Base-by-base conservation (phyloP, 2,329 filamentous ascomycete species). In the Rhynchosporium graminicola region DNA sequence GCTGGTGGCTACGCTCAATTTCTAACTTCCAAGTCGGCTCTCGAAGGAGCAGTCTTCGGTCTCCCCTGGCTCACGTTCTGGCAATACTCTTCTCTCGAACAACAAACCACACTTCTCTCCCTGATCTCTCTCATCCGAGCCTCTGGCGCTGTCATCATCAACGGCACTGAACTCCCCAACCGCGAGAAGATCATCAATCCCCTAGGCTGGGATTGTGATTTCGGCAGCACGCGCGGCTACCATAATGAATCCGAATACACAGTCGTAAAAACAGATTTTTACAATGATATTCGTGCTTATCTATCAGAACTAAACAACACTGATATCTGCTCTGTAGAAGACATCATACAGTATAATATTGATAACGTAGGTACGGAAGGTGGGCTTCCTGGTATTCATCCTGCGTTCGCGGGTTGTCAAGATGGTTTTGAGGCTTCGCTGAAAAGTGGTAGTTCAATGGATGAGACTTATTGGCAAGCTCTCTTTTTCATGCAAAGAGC, bases 201-300 rank as follows among this genome's bases (percentile, higher is more conserved):
- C 0, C 73, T 82, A 55, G 87, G 87, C n/a, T 92, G 88, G 88
- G 80, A 92, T 74, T 92, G 89, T 82, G 87, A 89, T 69, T 88
- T 85, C 65, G 87, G 88, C 13, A 80, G 76, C 5, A 80, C 78
- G 0, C 82, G 87, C 3, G 86, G 87, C 2, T 85, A 78, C 69
- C 77, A 85, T n/a, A 90, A 91, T 64, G 84, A 91, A 74, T 90
- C 86, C 13, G 88, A 91, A 73, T 91, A 87, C 75, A 89, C 86
- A 0, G 84, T 88, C 55, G 80, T 92, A 67, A 91, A 90, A 73
- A 84, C 87, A 0, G 86, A 90, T 72, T 88, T 88, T 69, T 88
- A 88, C 74, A 82, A 81, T 70, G 79, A 83, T 70, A 80, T 76
- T 2, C 61, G 72, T 52, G 70, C 65, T 8, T 78, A 76, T 65